Percentiles rank a stretch among this genome's conserved stretches.
phyloP scores from a whole-genome alignment of 2,329 filamentous ascomycete species.

The Fusarium burgessii region DNA sequence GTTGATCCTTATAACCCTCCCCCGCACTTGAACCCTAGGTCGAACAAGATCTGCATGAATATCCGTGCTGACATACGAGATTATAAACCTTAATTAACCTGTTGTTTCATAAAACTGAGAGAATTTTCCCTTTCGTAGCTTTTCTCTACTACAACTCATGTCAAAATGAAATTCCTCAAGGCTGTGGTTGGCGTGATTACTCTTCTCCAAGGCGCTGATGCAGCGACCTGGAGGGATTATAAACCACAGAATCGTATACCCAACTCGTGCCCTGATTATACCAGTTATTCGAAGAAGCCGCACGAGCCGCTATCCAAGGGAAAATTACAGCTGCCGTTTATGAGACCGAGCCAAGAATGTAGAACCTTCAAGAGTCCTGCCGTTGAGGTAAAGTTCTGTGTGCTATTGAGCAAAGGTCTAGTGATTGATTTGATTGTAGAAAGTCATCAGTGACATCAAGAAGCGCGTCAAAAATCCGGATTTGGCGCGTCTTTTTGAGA shows the following conservation, averaged over 20 bases:
- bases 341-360: constrained; percentile 30
- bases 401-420: too few relatives aligned
- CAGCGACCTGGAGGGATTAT: constrained; percentile 12
- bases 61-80: background rate
- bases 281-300: constrained; percentile 11
- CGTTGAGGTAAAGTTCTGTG: background rate
- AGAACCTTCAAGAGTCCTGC: constrained; percentile 28
- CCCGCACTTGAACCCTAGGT: constrained; percentile 5
- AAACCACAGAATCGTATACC: constrained; percentile 15
- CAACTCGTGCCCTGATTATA: constrained; percentile 22
- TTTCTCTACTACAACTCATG: rapidly evolving
- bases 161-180: background rate
- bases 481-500: constrained; percentile 27
- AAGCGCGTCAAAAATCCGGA: constrained; percentile 22
- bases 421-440: background rate
- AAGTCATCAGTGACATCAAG: constrained; percentile 27
- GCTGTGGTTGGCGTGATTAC: background rate
- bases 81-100: too few relatives aligned
- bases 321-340: constrained; percentile 12
- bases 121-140: rapidly evolving
- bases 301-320: constrained; percentile 8
- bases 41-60: constrained; percentile 2
- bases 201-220: background rate
- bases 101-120: background rate
- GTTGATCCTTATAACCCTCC: background rate